Evolutionary conservation across 2,329 filamentous ascomycete genomes (phyloP).

Genomic region (Orbilia oligospora): DNA sequence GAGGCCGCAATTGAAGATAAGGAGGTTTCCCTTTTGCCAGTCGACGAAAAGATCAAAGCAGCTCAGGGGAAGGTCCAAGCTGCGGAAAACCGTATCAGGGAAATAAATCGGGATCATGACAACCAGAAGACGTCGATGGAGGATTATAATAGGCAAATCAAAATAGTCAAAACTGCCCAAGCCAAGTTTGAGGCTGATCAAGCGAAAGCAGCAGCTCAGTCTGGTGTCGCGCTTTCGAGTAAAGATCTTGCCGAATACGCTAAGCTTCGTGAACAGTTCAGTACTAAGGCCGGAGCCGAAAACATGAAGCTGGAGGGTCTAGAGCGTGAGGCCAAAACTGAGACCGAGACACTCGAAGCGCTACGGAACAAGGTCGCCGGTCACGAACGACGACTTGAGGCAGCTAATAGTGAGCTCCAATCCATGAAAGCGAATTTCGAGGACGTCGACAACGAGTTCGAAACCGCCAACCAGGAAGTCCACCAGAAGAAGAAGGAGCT

Average conservation of each 20-base stretch:
- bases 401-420: slow-evolving; percentile 79
- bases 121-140: slow-evolving; percentile 78
- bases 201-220: slow-evolving; percentile 84
- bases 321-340: slow-evolving; percentile 88
- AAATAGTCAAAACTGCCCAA: slow-evolving; percentile 88
- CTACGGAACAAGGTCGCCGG: slow-evolving; percentile 89
- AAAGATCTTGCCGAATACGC: slow-evolving; percentile 92
- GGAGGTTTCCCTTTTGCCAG: slow-evolving; percentile 85
- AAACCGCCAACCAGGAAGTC: slow-evolving; percentile 79
- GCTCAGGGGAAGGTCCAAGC: slow-evolving; percentile 79
- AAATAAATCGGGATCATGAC: slow-evolving; percentile 82
- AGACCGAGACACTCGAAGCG: slow-evolving; percentile 90
- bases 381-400: slow-evolving; percentile 80
- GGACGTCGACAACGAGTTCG: slow-evolving; percentile 70
- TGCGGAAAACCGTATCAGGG: slow-evolving; percentile 77
- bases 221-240: slow-evolving; percentile 87
- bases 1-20: slow-evolving; percentile 89
- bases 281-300: slow-evolving; percentile 83
- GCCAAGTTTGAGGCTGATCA: slow-evolving; percentile 90
- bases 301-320: slow-evolving; percentile 87
- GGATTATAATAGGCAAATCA: slow-evolving; percentile 84
- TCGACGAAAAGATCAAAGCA: slow-evolving; percentile 91
- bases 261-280: slow-evolving; percentile 84
- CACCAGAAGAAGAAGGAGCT: slow-evolving; percentile 91
- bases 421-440: slow-evolving; percentile 67